Conservation (phyloP, 2,329 filamentous ascomycete genomes). For the Pezicula rhizophila region DNA sequence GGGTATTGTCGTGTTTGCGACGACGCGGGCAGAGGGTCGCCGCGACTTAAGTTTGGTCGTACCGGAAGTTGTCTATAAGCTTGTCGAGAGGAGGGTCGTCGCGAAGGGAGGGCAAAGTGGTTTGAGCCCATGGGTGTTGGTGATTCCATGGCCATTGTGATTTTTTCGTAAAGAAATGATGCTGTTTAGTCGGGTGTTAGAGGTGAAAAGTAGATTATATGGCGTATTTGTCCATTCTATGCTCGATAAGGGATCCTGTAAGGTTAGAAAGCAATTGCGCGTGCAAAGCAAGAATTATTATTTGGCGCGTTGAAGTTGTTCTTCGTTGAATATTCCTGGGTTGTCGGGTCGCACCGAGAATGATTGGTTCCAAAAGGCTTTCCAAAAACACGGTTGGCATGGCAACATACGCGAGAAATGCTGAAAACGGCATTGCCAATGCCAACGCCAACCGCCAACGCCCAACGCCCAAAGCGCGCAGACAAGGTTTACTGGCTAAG, state of each 20-base stretch:
- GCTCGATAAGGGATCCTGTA: slow-evolving; percentile 11
- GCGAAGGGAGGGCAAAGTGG: slow-evolving; percentile 38
- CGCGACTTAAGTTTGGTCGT: slow-evolving; percentile 30
- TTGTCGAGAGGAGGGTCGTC: slow-evolving; percentile 49
- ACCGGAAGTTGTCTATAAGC: slow-evolving; percentile 45
- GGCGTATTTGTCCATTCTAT: slow-evolving; percentile 20
- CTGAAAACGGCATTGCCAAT: background rate
- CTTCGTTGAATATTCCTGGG: background rate
- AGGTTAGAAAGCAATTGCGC: slow-evolving; percentile 16
- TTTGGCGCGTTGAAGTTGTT: slow-evolving; percentile 14
- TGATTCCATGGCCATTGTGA: slow-evolving; percentile 46
- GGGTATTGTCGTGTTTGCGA: slow-evolving; percentile 38
- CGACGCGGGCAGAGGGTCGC: slow-evolving; percentile 11
- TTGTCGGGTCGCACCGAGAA: background rate
- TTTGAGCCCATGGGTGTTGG: slow-evolving; percentile 48
- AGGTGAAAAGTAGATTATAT: slow-evolving; percentile 8
- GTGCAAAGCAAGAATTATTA: slow-evolving; percentile 18
- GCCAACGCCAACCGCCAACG: slow-evolving; percentile 4
- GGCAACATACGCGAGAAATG: background rate
- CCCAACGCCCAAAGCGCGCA: background rate
- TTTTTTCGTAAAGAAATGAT: slow-evolving; percentile 2
- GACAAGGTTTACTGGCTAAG: background rate
- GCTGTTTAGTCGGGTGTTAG: slow-evolving; percentile 9
- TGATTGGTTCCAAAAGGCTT: slow-evolving; percentile 1
- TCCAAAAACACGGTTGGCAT: background rate